Evolutionary conservation across 768 basidiomycete species (phyloP).

Genomic region (Tricholoma bakamatsutake): DNA sequence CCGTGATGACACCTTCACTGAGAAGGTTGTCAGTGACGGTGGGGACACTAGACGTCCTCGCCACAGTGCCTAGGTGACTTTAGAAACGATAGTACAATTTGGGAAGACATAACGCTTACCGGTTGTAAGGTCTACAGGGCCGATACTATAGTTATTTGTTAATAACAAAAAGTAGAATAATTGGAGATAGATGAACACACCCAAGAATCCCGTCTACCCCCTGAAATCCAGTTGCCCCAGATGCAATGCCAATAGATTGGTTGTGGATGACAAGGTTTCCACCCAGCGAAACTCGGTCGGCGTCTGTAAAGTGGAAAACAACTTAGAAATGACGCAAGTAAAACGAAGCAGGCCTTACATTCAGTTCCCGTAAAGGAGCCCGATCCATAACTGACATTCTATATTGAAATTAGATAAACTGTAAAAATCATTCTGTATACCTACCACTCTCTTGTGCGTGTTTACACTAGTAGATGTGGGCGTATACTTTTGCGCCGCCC

Average conservation of each 20-base stretch:
- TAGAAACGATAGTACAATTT: neutral
- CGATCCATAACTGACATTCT: slow-evolving; percentile 56
- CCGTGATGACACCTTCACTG: slow-evolving; percentile 30
- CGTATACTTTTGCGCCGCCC: slow-evolving; percentile 41
- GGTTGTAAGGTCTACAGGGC: slow-evolving; percentile 49
- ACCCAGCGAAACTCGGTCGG: slow-evolving; percentile 50
- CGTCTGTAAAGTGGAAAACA: slow-evolving; percentile 30
- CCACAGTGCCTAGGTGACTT: neutral
- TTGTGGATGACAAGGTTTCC: slow-evolving; percentile 39
- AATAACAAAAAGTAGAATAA: neutral
- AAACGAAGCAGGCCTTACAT: neutral
- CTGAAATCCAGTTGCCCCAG: slow-evolving; percentile 35
- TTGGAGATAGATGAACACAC: slow-evolving; percentile 25
- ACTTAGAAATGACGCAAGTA: neutral
- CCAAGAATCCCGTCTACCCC: slow-evolving; percentile 63
- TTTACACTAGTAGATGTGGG: slow-evolving; percentile 43
- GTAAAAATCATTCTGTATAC: neutral
- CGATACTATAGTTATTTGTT: slow-evolving; percentile 38
- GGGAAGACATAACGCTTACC: slow-evolving; percentile 19
- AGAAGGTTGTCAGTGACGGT: slow-evolving; percentile 56
- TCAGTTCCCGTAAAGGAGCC: slow-evolving; percentile 51
- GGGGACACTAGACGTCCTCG: slow-evolving; percentile 26
- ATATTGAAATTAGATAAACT: neutral
- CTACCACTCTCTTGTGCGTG: slow-evolving; percentile 44
- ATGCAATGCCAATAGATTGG: slow-evolving; percentile 65